These are phyloP conservation scores for Sisymbrium irio DNA, from an alignment of 345 rosid genomes.

Conservation along the genomic window DNA sequence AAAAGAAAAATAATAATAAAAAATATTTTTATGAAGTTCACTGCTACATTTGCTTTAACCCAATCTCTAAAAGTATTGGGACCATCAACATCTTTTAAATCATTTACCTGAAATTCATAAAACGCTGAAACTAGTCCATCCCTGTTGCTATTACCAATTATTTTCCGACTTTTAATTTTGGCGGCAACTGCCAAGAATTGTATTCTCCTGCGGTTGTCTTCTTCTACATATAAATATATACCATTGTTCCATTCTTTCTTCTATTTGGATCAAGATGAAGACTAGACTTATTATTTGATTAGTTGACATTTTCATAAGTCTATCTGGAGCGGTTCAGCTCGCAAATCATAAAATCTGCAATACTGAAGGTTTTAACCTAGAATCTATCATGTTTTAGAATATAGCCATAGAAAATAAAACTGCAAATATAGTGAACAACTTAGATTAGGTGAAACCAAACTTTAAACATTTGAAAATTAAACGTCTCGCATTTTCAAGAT, in stretches of 20 bases:
- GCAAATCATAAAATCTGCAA: not conserved
- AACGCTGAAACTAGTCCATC: constrained; percentile 9
- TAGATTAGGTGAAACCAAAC: not conserved
- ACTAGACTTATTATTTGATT: not conserved
- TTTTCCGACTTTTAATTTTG: not conserved
- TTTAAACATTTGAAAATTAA: not conserved
- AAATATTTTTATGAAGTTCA: too few species aligned
- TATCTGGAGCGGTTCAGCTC: not conserved
- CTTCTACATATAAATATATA: not conserved
- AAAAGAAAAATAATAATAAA: too few species aligned
- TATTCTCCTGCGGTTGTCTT: not conserved
- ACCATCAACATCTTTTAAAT: constrained; percentile 26
- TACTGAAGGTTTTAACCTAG: not conserved
- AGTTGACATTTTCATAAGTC: not conserved
- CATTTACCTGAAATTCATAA: constrained; percentile 10
- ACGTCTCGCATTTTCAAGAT: not conserved
- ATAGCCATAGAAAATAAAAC: not conserved
- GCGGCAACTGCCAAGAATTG: not conserved
- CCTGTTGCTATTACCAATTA: constrained; percentile 5
- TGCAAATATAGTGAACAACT: not conserved
- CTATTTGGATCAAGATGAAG: not conserved
- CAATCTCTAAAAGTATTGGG: constrained; percentile 19
- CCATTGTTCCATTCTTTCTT: not conserved
- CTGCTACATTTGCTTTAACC: too few species aligned
- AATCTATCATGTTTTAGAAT: not conserved